These are phyloP conservation scores for Boletus reticulatus DNA, from an alignment of 768 basidiomycete species.

Conservation along the genomic window DNA sequence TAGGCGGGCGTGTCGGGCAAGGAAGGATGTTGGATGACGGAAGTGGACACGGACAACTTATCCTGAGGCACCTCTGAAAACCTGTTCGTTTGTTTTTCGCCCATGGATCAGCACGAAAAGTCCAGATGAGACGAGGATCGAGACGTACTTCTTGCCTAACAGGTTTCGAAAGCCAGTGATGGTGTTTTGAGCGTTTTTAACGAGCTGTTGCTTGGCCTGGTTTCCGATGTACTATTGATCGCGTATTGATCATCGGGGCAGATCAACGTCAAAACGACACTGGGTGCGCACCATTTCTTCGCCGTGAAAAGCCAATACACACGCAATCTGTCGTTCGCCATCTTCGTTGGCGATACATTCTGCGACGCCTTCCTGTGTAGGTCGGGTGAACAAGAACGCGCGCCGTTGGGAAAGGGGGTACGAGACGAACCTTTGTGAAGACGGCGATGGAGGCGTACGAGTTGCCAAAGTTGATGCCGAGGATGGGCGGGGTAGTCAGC, in stretches of 20 bases:
- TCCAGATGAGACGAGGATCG: too few relatives aligned
- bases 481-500: slow-evolving; percentile 50
- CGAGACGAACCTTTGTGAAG: slow-evolving; percentile 74
- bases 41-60: slow-evolving; percentile 53
- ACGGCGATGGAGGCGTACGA: slow-evolving; percentile 94
- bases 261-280: neutral
- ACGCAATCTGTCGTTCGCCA: slow-evolving; percentile 96
- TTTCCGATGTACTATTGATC: slow-evolving; percentile 86
- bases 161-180: slow-evolving; percentile 94
- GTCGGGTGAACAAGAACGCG: too few relatives aligned
- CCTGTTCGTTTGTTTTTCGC: slow-evolving; percentile 33
- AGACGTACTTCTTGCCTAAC: slow-evolving; percentile 83
- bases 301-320: slow-evolving; percentile 86
- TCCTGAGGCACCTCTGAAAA: slow-evolving; percentile 73
- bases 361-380: slow-evolving; percentile 80
- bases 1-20: slow-evolving; percentile 74
- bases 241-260: neutral
- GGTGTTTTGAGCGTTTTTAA: slow-evolving; percentile 93
- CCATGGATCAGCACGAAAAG: neutral
- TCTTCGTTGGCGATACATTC: slow-evolving; percentile 99
- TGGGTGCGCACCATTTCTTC: slow-evolving; percentile 77
- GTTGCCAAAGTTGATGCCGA: slow-evolving; percentile 97
- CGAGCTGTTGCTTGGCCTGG: slow-evolving; percentile 89
- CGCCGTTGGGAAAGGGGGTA: neutral
- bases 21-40: slow-evolving; percentile 75